Conservation (phyloP, 495 filamentous ascomycete species). For the Penicillium antarcticum region DNA sequence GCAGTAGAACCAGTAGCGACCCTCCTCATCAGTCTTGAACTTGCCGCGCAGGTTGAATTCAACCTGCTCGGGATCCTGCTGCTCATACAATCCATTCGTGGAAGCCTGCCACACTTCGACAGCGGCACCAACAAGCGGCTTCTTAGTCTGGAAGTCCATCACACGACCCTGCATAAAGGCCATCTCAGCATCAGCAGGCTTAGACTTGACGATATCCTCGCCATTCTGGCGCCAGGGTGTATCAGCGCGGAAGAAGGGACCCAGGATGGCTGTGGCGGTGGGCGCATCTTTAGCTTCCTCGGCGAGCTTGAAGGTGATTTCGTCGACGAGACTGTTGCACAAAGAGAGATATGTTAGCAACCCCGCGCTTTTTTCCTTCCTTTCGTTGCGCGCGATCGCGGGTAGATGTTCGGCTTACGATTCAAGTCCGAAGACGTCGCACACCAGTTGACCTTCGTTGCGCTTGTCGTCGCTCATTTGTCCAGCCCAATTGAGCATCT, state of each 20-base stretch:
- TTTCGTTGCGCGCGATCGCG: background rate
- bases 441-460: slow-evolving; percentile 70
- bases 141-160: slow-evolving; percentile 50
- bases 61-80: slow-evolving; percentile 67
- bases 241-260: slow-evolving; percentile 73
- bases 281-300: slow-evolving; percentile 45
- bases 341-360: background rate
- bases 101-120: slow-evolving; percentile 79
- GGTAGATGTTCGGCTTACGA: slow-evolving; percentile 37
- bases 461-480: slow-evolving; percentile 66
- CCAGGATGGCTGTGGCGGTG: slow-evolving; percentile 71
- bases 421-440: slow-evolving; percentile 71
- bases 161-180: slow-evolving; percentile 64
- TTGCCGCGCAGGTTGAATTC: slow-evolving; percentile 74
- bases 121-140: slow-evolving; percentile 57
- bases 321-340: slow-evolving; percentile 57
- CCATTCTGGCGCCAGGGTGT: slow-evolving; percentile 63
- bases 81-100: slow-evolving; percentile 77
- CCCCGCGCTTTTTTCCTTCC: no score
- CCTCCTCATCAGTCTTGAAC: slow-evolving; percentile 63
- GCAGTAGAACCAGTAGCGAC: slow-evolving; percentile 64
- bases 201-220: slow-evolving; percentile 59
- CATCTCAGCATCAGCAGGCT: slow-evolving; percentile 50
- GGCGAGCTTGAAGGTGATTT: slow-evolving; percentile 68
- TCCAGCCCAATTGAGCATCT: slow-evolving; percentile 69